Conservation (phyloP, 2,329 filamentous ascomycete genomes). For the Stachybotrys chlorohalonatus region DNA sequence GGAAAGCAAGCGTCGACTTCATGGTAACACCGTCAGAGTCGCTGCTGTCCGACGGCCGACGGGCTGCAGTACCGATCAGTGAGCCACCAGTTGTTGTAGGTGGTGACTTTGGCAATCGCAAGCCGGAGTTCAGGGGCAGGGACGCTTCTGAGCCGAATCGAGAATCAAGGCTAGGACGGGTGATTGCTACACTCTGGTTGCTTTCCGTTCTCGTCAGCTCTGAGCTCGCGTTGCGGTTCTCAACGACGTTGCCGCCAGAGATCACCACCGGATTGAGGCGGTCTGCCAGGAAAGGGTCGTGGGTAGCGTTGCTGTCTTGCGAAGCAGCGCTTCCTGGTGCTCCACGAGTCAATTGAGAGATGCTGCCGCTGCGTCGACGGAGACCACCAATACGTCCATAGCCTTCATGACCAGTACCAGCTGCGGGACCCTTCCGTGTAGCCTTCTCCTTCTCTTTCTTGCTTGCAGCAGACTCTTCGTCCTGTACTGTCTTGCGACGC, state of each 20-base stretch:
- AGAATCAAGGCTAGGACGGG: slow-evolving; percentile 33
- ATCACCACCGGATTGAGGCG: slow-evolving; percentile 60
- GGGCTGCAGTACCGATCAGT: slow-evolving; percentile 12
- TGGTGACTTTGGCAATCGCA: slow-evolving; percentile 41
- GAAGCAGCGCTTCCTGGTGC: slow-evolving; percentile 35
- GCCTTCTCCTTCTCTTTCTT: slow-evolving; percentile 37
- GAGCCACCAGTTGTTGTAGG: slow-evolving; percentile 38
- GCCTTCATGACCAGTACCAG: slow-evolving; percentile 90
- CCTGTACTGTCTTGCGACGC: slow-evolving; percentile 52
- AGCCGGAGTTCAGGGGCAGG: slow-evolving; percentile 27
- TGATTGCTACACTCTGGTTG: slow-evolving; percentile 33
- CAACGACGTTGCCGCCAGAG: slow-evolving; percentile 51
- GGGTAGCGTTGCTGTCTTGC: slow-evolving; percentile 40
- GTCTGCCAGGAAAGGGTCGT: slow-evolving; percentile 50
- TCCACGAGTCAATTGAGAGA: slow-evolving; percentile 36
- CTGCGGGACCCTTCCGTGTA: slow-evolving; percentile 67
- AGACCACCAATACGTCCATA: slow-evolving; percentile 58
- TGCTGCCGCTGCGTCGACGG: slow-evolving; percentile 56
- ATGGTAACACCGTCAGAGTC: slow-evolving; percentile 40
- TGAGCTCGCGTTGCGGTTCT: slow-evolving; percentile 47
- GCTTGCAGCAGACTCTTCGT: slow-evolving; percentile 37
- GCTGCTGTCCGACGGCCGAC: slow-evolving; percentile 46
- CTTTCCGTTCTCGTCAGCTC: slow-evolving; percentile 41
- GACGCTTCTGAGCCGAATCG: slow-evolving; percentile 30
- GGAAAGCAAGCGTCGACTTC: slow-evolving; percentile 44